phyloP scores from a whole-genome alignment of 257 asterid species.

The Ligustrum vulgare region DNA sequence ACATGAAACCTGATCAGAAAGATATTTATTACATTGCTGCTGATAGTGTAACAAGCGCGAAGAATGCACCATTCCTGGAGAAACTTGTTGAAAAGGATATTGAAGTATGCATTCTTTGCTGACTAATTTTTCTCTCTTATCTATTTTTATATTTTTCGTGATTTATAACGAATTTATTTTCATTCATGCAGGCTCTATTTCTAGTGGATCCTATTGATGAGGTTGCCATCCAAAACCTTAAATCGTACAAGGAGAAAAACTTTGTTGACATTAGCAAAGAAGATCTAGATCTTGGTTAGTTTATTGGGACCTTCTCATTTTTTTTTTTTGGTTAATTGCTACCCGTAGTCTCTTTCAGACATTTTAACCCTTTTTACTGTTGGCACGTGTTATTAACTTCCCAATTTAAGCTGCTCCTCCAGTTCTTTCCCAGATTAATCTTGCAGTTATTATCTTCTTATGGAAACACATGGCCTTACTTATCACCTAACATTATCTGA shows the following conservation, averaged over 20 bases:
- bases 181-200: slow-evolving; percentile 66
- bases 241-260: slow-evolving; percentile 81
- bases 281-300: slow-evolving; percentile 93
- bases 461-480: not conserved
- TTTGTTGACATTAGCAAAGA: slow-evolving; percentile 95
- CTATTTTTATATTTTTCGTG: not conserved
- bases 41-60: slow-evolving; percentile 89
- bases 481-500: not conserved
- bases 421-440: not conserved
- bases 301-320: slow-evolving; percentile 14
- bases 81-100: slow-evolving; percentile 83
- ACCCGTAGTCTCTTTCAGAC: not conserved
- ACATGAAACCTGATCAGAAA: slow-evolving; percentile 93
- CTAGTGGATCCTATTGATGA: slow-evolving; percentile 96
- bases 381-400: not conserved
- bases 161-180: not conserved
- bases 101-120: slow-evolving; percentile 52
- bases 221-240: slow-evolving; percentile 85
- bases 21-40: slow-evolving; percentile 85
- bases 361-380: not conserved
- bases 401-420: not conserved
- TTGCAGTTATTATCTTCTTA: not conserved
- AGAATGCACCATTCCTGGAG: slow-evolving; percentile 93
- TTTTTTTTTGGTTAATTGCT: not conserved
- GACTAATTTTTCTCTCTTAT: slow-evolving; percentile 15